Evolutionary conservation across 345 rosid genomes (phyloP), one percentile per base, ranked within the genome.

Genomic region (Dipteronia dyeriana): DNA sequence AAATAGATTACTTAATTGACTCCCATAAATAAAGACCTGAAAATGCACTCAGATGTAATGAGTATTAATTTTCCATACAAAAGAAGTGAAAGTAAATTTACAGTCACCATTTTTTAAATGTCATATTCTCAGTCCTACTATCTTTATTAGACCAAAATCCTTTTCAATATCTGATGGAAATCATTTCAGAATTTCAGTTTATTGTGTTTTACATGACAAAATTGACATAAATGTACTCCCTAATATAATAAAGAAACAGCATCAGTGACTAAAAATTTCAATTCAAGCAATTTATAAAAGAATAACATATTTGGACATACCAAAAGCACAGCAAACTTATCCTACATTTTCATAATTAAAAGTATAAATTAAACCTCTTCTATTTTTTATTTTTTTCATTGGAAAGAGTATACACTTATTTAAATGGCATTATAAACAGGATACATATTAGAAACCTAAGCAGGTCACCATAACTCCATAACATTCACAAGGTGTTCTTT

Each of bases 211-310:
- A 57, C 22, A 57, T 17, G 20, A 57, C 25, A 57, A 20, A 57
- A 7, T 57, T 1, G 34, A 20, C 66, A 73, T 13, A 6, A 39
- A 38, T 60, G 34, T 57, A 57, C 31, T n/a, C 25, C 69, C 11
- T 38, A 19, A 31, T 19, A 66, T 34, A 7, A 31, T 7, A 59
- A 38, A 41, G 2, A 17, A 45, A 17, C 9, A 17, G 26, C 25
- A 59, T 71, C 26, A 56, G 38, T 13, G n/a, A 71, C 49, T 57
- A 20, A 71, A 56, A 41, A 71, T 71, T 49, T 29, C 31, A 51
- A 29, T 70, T 26, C 41, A 69, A 25, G 23, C 41, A 25, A 3
- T 25, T 56, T 54, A 14, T 56, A 17, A 53, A 53, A 7, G 22
- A 29, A 72, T n/a, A 72, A 38, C 39, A 43, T 26, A 20, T n/a